Conservation (phyloP, 2,329 filamentous ascomycete species). For the Lecanosticta acicola region DNA sequence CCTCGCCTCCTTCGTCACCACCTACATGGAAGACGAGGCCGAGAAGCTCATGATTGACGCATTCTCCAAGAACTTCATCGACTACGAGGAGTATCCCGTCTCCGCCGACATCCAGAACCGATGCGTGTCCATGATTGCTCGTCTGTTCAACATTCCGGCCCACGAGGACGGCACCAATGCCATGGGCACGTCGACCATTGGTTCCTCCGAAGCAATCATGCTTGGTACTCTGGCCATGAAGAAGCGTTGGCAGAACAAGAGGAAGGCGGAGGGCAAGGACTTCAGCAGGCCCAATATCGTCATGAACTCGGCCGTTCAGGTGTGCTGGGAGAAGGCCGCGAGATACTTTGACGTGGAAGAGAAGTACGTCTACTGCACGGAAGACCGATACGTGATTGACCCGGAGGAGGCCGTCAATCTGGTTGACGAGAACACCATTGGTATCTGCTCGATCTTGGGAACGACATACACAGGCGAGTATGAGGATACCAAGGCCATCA, state of each 20-base stretch:
- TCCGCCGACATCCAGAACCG: slow-evolving; percentile 67
- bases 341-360: slow-evolving; percentile 70
- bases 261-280: slow-evolving; percentile 75
- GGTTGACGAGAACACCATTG: slow-evolving; percentile 70
- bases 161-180: slow-evolving; percentile 53
- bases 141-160: slow-evolving; percentile 75
- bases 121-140: slow-evolving; percentile 68
- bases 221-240: slow-evolving; percentile 85
- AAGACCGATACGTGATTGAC: slow-evolving; percentile 58
- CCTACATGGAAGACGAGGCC: slow-evolving; percentile 95
- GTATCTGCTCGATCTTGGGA: slow-evolving; percentile 85
- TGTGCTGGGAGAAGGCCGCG: slow-evolving; percentile 84
- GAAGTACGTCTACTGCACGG: slow-evolving; percentile 64
- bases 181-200: slow-evolving; percentile 82
- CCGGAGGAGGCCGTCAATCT: slow-evolving; percentile 57
- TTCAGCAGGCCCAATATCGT: slow-evolving; percentile 79
- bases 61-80: slow-evolving; percentile 84
- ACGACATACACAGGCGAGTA: slow-evolving; percentile 96
- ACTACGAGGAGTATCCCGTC: slow-evolving; percentile 48
- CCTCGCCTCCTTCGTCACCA: slow-evolving; percentile 88
- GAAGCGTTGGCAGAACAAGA: slow-evolving; percentile 84
- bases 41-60: slow-evolving; percentile 93
- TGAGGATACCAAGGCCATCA: slow-evolving; percentile 87
- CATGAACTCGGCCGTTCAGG: slow-evolving; percentile 94
- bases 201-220: slow-evolving; percentile 85